Evolutionary conservation across 1,139 yeast genomes (phyloP), one percentile per base, ranked within the genome.

Genomic region (Nakaseomyces sp.): DNA sequence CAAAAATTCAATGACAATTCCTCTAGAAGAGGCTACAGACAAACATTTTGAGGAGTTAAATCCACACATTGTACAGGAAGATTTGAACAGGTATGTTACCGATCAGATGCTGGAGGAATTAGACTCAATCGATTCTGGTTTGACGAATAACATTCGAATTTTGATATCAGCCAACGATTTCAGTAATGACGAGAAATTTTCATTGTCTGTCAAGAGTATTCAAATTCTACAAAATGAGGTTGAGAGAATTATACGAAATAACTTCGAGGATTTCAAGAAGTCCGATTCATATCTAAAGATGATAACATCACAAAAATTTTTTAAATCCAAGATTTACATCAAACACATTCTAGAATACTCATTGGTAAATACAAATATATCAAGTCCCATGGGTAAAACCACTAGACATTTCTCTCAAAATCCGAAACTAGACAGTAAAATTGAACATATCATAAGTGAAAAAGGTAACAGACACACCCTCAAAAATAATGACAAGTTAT

Each of bases 1-100:
- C 0, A 81, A 84, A 1, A 85, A 86, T 49, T 69, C 73, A 1
- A 70, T 85, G 31, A 77, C 79, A 53, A 84, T 83, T 42, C 95
- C 95, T 0, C 62, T 84, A 20, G 91, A 82, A 47, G 80, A 73
- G 48, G 61, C 66, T 3, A 50, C 45, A n/a, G 18, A 22, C 4
- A 19, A 32, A 9, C 7, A 7, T 2, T 19, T 9, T 18, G 26
- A 13, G n/a, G 8, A 8, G 7, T 20, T 35, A 12, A 22, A 20
- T 12, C 38, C 28, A 7, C 12, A 9, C 10, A 22, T 22, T 20
- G 12, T 35, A 6, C 28, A 22, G 12, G 8, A 6, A 5, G 18
- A 35, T 10, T 9, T 35, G 18, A 20, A n/a, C n/a, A 28, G 28
- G 6, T n/a, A 15, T 15, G 13, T 35, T 1, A 20, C 38, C 5